phyloP scores from a whole-genome alignment of 176 grass and related monocot genomes.

The Canna indica region DNA sequence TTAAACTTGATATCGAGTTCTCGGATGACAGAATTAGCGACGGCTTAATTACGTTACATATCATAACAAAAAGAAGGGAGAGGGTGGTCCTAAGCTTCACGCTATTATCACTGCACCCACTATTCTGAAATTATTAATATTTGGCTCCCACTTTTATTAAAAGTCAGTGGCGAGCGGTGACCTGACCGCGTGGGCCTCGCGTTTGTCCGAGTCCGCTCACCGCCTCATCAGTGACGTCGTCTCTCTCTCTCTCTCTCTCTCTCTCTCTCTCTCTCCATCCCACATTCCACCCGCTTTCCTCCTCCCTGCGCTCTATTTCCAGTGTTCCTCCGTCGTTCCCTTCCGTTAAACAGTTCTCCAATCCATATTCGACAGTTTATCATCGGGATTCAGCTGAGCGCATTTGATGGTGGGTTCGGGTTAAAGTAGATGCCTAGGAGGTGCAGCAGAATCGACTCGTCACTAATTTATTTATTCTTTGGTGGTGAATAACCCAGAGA shows the following conservation, averaged over 20 bases:
- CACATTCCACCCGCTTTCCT: not conserved
- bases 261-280: no score
- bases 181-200: not conserved
- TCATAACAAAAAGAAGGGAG: no score
- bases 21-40: no score
- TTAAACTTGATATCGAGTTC: no score
- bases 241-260: no score
- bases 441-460: not conserved
- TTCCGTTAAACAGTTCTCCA: not conserved
- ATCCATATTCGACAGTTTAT: not conserved
- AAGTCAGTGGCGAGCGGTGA: not conserved
- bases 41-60: no score
- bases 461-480: not conserved
- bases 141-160: not conserved
- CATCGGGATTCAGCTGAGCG: not conserved
- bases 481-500: not conserved
- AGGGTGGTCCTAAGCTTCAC: no score
- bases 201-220: constrained; percentile 10
- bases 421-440: not conserved
- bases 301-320: not conserved
- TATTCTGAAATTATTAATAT: not conserved
- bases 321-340: not conserved
- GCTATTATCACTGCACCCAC: no score
- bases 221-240: constrained; percentile 3
- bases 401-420: not conserved